A percentile compares a stretch with the other conserved stretches of the same genome.
Conservation (phyloP, 768 basidiomycete genomes). For the Lactarius indigo region DNA sequence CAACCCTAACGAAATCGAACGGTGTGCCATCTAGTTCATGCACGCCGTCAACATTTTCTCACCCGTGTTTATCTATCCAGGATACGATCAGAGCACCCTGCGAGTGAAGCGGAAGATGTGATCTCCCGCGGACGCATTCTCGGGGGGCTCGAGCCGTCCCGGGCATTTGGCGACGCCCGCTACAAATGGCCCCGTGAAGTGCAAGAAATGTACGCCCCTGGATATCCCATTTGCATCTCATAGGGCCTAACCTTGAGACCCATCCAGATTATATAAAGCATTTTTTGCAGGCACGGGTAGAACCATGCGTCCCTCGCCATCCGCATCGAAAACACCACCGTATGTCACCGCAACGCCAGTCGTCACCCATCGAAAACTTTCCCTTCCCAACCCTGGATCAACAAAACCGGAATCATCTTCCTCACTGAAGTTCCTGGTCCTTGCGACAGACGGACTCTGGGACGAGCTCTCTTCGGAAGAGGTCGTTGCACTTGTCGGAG, state of each 20-base stretch:
- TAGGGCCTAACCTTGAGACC: background rate
- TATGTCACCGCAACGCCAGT: conserved; percentile 86
- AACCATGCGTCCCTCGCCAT: conserved; percentile 55
- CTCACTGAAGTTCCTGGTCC: conserved; percentile 70
- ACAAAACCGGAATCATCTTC: conserved; percentile 30
- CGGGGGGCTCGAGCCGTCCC: conserved; percentile 81
- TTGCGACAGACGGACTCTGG: conserved; percentile 79
- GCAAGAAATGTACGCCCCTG: conserved; percentile 58
- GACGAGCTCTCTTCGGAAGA: conserved; percentile 66
- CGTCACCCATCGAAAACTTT: conserved; percentile 70
- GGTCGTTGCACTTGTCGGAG: conserved; percentile 82
- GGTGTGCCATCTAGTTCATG: conserved; percentile 46
- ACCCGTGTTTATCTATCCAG: conserved; percentile 36
- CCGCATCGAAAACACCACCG: conserved; percentile 80
- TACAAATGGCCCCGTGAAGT: conserved; percentile 82
- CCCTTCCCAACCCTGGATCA: conserved; percentile 42
- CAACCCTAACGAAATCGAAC: conserved; percentile 76
- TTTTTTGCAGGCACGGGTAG: conserved; percentile 63
- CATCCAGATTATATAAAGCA: conserved; percentile 52
- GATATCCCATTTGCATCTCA: background rate
- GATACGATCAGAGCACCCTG: conserved; percentile 79
- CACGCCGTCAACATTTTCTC: background rate
- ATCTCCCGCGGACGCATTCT: conserved; percentile 79
- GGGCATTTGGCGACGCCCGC: conserved; percentile 85
- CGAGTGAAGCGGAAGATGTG: conserved; percentile 66